Evolutionary conservation across 2,329 filamentous ascomycete genomes (phyloP), one percentile per base, ranked within the genome.

Genomic region (Paracamarosporium sp.): DNA sequence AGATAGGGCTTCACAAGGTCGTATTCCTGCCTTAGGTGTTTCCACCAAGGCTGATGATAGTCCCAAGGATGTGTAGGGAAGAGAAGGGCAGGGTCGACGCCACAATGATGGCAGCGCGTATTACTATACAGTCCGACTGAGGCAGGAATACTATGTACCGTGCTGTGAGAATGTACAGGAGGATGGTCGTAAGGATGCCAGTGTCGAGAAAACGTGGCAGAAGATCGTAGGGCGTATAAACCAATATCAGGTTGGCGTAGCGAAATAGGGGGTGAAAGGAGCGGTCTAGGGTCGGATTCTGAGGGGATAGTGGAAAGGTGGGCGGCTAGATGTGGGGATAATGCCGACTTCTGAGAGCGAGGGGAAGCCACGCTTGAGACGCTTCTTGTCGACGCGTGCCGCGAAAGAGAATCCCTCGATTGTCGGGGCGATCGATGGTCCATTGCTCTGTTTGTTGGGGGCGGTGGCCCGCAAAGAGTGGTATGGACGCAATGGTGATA

Each of bases 41-140:
- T 46, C 41, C 31, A 46, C 40, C 28, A 36, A 22, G 35, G 25
- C 12, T 28, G n/a, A 6, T 20, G 43, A 41, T 22, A 15, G 31
- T 46, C 51, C 41, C 25, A 53, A 9, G 51, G 51, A 38, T 47
- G 50, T 12, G 15, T 17, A 27, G 51, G 43, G 31, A 46, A 53
- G 24, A 53, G 27, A 11, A 46, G 13, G 5, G 41, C 13, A 27
- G 51, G 51, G 41, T 53, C 51, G 41, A 53, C 20, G 27, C 40
- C 43, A 24, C 41, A 53, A 11, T 46, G n/a, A 15, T 12, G 30
- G 24, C 51, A 47, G 24, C 51, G 40, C 12, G 4, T 15, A 8
- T 25, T 43, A 2, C 25, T 12, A 25, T 22, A 22, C 8, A 27
- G 36, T 24, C 36, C 36, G 12, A n/a, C n/a, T n/a, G n/a, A n/a